These are phyloP conservation scores for Monoraphidium neglectum DNA, from an alignment of 139 green algal genomes.

Conservation along the genomic window DNA sequence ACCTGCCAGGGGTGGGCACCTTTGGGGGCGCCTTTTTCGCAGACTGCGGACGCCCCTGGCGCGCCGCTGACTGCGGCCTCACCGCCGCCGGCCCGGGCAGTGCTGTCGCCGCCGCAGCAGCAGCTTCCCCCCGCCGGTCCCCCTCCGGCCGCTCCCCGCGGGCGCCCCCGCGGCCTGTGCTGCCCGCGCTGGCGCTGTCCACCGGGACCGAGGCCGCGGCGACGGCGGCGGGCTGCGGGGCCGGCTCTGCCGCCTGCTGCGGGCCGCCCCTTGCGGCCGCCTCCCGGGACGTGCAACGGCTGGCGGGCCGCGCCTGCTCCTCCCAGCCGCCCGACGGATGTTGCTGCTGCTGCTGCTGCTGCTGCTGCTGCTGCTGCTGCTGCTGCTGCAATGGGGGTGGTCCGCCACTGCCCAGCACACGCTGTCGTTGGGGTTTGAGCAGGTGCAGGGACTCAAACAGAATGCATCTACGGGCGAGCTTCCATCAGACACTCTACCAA, in stretches of 20 bases:
- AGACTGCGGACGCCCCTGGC: constrained; percentile 16
- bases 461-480: too few relatives aligned
- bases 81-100: constrained; percentile 3
- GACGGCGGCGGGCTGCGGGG: too few relatives aligned
- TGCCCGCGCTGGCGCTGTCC: not conserved
- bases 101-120: not conserved
- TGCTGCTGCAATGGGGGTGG: not conserved
- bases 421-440: too few relatives aligned
- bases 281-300: constrained; percentile 14
- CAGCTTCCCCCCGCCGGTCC: not conserved
- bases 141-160: not conserved
- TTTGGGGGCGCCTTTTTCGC: constrained; percentile 58
- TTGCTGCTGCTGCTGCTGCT: constrained; percentile 20
- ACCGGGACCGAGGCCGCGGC: too few relatives aligned
- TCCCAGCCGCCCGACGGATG: not conserved
- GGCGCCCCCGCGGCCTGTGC: too few relatives aligned
- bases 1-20: constrained; percentile 20
- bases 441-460: too few relatives aligned
- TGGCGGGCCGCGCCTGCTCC: constrained; percentile 1
- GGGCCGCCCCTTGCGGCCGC: not conserved
- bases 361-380: constrained; percentile 2
- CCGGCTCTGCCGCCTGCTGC: constrained; percentile 18
- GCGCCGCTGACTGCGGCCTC: not conserved
- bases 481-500: too few relatives aligned
- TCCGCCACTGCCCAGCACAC: not conserved